phyloP scores from a whole-genome alignment of 2,329 filamentous ascomycete species.

The Arthroderma uncinatum region DNA sequence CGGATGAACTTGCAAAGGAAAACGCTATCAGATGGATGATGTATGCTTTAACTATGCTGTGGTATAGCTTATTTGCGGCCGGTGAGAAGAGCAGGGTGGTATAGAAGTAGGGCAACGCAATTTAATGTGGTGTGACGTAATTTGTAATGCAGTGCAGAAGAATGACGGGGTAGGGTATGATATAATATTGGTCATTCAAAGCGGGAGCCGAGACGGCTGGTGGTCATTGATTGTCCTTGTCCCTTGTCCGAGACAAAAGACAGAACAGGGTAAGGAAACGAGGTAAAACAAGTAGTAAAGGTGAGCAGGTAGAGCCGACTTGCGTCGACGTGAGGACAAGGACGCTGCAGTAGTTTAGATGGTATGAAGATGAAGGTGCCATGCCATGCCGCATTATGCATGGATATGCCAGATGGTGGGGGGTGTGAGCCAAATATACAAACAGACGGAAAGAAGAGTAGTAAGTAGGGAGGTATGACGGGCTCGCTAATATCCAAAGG shows the following conservation, averaged over 20 bases:
- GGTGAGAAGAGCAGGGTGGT: neutral
- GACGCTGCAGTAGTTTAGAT: neutral
- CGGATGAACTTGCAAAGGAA: neutral
- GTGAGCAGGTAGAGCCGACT: too few relatives aligned
- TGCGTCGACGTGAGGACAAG: neutral
- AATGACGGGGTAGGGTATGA: neutral
- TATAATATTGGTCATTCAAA: neutral
- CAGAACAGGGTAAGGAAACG: neutral
- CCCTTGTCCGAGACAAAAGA: neutral
- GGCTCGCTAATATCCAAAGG: neutral
- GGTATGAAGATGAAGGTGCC: neutral
- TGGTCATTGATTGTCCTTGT: neutral
- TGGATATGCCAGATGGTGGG: neutral
- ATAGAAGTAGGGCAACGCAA: neutral
- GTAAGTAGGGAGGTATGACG: neutral
- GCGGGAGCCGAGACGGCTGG: neutral
- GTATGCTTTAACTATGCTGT: neutral
- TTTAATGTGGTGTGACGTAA: neutral
- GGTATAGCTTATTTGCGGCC: neutral
- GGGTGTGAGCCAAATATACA: neutral
- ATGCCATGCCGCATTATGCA: neutral
- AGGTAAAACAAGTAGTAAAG: too few relatives aligned
- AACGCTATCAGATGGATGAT: constrained; percentile 3
- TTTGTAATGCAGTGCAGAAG: neutral
- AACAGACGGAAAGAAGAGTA: neutral